Percentiles rank a stretch among this genome's conserved stretches.
Conservation (phyloP, 768 basidiomycete species). For the Boletus edulis region DNA sequence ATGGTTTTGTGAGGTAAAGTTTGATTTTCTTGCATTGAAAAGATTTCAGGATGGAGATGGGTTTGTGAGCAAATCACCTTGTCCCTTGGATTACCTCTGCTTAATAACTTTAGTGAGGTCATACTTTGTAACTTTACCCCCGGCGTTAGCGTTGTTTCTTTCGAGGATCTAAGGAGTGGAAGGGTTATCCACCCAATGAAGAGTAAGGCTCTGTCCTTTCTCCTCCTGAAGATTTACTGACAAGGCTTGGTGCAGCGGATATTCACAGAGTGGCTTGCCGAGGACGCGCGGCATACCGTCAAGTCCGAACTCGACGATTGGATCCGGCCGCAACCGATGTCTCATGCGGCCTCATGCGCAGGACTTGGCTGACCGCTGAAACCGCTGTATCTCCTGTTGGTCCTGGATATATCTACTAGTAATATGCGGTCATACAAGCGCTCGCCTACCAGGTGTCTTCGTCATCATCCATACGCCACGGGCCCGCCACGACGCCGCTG, state of each 20-base stretch:
- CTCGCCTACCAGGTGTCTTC: too few species aligned
- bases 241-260: neutral
- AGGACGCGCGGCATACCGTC: neutral
- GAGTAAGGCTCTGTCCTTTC: neutral
- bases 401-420: too few species aligned
- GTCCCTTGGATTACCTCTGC: neutral
- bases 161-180: neutral
- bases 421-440: too few species aligned
- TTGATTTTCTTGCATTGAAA: neutral
- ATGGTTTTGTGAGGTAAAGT: constrained; percentile 45
- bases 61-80: constrained; percentile 25
- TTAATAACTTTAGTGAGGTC: constrained; percentile 29
- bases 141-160: constrained; percentile 27
- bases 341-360: neutral
- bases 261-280: neutral
- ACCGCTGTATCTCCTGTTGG: too few species aligned
- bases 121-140: constrained; percentile 33
- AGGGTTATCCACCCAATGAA: neutral
- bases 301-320: constrained; percentile 9
- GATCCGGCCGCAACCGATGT: constrained; percentile 24
- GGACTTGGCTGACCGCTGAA: too few species aligned
- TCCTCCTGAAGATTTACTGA: neutral
- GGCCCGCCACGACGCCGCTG: too few species aligned
- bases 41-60: constrained; percentile 26
- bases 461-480: too few species aligned